Conservation (phyloP, 305 asterid species). For the Rubia peregrina region DNA sequence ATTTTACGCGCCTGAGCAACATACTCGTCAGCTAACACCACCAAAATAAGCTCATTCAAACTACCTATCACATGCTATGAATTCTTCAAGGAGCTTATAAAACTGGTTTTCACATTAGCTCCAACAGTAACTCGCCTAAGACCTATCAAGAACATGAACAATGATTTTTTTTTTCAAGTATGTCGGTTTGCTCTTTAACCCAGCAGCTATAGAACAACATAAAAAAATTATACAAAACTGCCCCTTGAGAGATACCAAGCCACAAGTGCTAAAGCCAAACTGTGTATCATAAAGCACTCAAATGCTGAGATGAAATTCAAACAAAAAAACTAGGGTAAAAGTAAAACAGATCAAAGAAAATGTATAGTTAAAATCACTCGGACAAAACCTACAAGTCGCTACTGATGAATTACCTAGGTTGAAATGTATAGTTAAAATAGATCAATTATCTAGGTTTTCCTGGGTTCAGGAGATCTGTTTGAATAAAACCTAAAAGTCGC, state of each 20-base stretch:
- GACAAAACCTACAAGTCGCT: no score
- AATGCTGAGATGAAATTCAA: not conserved
- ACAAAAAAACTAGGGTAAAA: not conserved
- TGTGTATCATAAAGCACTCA: not conserved
- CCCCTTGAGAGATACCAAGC: not conserved
- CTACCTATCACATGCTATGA: not conserved
- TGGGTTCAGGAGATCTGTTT: no score
- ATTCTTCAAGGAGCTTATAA: not conserved
- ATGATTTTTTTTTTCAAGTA: no score
- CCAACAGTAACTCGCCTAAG: not conserved
- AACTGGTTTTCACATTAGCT: not conserved
- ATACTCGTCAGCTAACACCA: not conserved
- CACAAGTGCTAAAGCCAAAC: no score
- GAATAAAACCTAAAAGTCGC: no score
- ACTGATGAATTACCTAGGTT: no score
- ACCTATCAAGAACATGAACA: no score
- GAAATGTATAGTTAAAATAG: no score
- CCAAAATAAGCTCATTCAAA: not conserved
- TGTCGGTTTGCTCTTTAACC: not conserved
- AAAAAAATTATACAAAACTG: not conserved
- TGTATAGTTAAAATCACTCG: no score
- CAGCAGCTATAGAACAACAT: not conserved
- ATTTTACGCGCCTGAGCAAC: slow-evolving; percentile 66
- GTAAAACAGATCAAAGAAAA: no score
- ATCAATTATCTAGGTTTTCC: no score